Evolutionary conservation across 148 eudicot genomes (phyloP).

Genomic region (Euryodendron excelsum): DNA sequence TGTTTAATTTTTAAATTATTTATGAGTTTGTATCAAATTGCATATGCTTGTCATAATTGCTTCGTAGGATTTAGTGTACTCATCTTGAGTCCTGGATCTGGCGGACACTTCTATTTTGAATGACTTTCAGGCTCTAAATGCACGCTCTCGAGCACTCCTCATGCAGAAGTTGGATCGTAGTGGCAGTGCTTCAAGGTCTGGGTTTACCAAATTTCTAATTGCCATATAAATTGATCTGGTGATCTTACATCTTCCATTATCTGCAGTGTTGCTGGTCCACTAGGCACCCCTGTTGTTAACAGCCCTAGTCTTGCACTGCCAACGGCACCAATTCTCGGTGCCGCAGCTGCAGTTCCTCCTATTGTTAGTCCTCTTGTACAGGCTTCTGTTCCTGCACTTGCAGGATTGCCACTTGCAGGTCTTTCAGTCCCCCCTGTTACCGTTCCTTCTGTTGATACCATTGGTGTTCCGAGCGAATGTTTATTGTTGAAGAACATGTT

Average conservation of each 20-base stretch:
- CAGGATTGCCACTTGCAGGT: slow-evolving; percentile 39
- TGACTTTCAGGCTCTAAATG: slow-evolving; percentile 69
- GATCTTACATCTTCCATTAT: slow-evolving; percentile 20
- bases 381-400: slow-evolving; percentile 30
- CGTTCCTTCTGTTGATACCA: slow-evolving; percentile 48
- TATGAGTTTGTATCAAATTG: background rate
- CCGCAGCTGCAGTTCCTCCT: slow-evolving; percentile 32
- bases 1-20: background rate
- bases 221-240: slow-evolving; percentile 6
- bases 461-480: slow-evolving; percentile 86
- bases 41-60: background rate
- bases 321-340: slow-evolving; percentile 38
- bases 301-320: slow-evolving; percentile 31
- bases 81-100: background rate
- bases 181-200: slow-evolving; percentile 64
- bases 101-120: background rate
- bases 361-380: slow-evolving; percentile 32
- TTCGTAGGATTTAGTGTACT: background rate
- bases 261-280: slow-evolving; percentile 54
- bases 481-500: slow-evolving; percentile 86
- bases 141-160: slow-evolving; percentile 79
- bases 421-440: slow-evolving; percentile 48
- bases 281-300: slow-evolving; percentile 37
- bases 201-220: slow-evolving; percentile 6
- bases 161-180: slow-evolving; percentile 92